Base-by-base conservation (phyloP, 306 rosid species). In the Glycine soja region DNA sequence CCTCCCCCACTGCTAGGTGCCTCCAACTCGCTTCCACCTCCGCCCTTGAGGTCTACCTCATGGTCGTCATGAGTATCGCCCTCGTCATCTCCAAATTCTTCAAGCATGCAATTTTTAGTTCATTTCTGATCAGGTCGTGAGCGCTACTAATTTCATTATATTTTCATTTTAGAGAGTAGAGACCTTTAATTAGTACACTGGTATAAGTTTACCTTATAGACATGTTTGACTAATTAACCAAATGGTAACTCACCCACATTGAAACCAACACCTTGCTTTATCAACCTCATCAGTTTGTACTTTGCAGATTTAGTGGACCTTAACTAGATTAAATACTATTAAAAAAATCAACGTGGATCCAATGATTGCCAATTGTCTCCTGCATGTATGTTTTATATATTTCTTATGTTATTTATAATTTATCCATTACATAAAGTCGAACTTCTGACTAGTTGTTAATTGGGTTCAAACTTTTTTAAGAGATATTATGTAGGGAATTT, bases 351-450 rank as follows among this genome's bases (percentile, higher is more conserved):
- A 48, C 14, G 14, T 48, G n/a, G n/a, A n/a, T n/a, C 99, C 99
- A 47, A 67, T 93, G 97, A 96, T 96, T 79, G 97, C 97, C 58
- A 92, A 73, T 53, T 74, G 81, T 83, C 97, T 96, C 77, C 85
- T 93, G 56, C 97, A 90, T 32, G 98, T 96, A 90, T 74, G 99
- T 84, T 76, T 66, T 51, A 46, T 40, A 54, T 68, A 50, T 43
- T 67, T n/a, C 10, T 24, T 34, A 11, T 71, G 40, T 46, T 54
- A 48, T 24, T 53, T 71, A 51, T 72, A 50, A 47, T 50, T 36
- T 70, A 66, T 75, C 52, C 14, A 76, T 70, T 53, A 46, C n/a
- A 2, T 18, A 63, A 53, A 34, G 10, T 47, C 70, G 47, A 77
- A 75, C 66, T 68, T 53, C 10, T 78, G 56, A 50, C 15, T 43